A percentile compares a stretch with the other conserved stretches of the same genome.
These are phyloP conservation scores for Lactarius vividus DNA, from an alignment of 768 basidiomycete genomes.

Conservation along the genomic window DNA sequence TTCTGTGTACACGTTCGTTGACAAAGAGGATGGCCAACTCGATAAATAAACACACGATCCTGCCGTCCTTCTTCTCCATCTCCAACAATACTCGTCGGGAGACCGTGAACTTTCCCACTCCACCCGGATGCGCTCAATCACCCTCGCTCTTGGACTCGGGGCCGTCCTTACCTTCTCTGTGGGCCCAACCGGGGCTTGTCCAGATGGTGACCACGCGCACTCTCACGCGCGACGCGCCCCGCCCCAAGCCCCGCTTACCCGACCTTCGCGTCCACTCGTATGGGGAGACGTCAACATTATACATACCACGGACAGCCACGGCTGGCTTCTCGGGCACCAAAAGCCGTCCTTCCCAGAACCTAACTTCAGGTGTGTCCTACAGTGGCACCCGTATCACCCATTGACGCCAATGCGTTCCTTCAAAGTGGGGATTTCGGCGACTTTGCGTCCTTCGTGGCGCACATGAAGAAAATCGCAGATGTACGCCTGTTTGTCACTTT, in stretches of 20 bases:
- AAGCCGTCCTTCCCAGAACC: slow-evolving; percentile 71
- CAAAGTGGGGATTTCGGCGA: slow-evolving; percentile 68
- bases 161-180: slow-evolving; percentile 30
- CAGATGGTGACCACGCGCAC: slow-evolving; percentile 31
- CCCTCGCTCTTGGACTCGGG: slow-evolving; percentile 17
- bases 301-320: slow-evolving; percentile 82
- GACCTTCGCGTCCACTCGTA: slow-evolving; percentile 65
- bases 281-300: slow-evolving; percentile 93
- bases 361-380: slow-evolving; percentile 52
- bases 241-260: slow-evolving; percentile 44
- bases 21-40: not conserved
- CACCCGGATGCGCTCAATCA: not conserved
- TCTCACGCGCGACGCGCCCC: slow-evolving; percentile 38
- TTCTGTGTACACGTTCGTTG: slow-evolving; percentile 65
- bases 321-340: slow-evolving; percentile 83
- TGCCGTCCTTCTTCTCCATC: not conserved
- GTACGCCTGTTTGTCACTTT: slow-evolving; percentile 35
- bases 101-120: not conserved
- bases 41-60: not conserved
- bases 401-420: not conserved
- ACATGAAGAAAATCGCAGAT: slow-evolving; percentile 73
- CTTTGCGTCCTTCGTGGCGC: slow-evolving; percentile 79
- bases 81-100: not conserved
- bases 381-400: not conserved
- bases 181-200: slow-evolving; percentile 8